Evolutionary conservation across 495 filamentous ascomycete genomes (phyloP).

Genomic region (Tuber microsphaerosporum): DNA sequence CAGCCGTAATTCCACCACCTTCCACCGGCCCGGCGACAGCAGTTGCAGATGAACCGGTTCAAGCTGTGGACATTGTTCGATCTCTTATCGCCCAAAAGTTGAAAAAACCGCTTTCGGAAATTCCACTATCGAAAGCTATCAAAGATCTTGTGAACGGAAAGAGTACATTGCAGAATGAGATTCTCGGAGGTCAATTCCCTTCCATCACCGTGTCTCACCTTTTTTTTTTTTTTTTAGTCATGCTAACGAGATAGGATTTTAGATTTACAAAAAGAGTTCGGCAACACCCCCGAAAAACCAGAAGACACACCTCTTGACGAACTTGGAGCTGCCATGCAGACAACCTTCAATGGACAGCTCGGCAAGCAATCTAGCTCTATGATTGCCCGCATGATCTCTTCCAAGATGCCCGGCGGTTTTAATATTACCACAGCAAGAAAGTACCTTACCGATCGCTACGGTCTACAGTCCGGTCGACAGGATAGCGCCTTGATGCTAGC

Average conservation of each 20-base stretch:
- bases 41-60: constrained; percentile 77
- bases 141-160: constrained; percentile 97
- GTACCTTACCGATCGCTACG: constrained; percentile 91
- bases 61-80: constrained; percentile 81
- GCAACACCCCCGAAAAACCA: constrained; percentile 94
- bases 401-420: constrained; percentile 99
- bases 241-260: constrained; percentile 55
- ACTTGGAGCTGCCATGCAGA: constrained; percentile 89
- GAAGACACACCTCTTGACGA: constrained; percentile 96
- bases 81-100: constrained; percentile 95
- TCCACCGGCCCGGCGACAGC: constrained; percentile 75
- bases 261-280: constrained; percentile 96
- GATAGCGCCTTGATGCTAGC: constrained; percentile 84
- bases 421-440: constrained; percentile 94
- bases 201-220: constrained; percentile 7
- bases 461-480: constrained; percentile 76
- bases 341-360: constrained; percentile 94
- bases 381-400: constrained; percentile 87
- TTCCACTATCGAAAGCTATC: constrained; percentile 93
- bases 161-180: constrained; percentile 44
- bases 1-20: constrained; percentile 51
- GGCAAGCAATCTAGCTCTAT: constrained; percentile 94
- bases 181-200: constrained; percentile 26
- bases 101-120: constrained; percentile 83
- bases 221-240: constrained; percentile 6